Base-by-base conservation (phyloP, 2,329 filamentous ascomycete genomes). In the Dactylellina cionopaga region DNA sequence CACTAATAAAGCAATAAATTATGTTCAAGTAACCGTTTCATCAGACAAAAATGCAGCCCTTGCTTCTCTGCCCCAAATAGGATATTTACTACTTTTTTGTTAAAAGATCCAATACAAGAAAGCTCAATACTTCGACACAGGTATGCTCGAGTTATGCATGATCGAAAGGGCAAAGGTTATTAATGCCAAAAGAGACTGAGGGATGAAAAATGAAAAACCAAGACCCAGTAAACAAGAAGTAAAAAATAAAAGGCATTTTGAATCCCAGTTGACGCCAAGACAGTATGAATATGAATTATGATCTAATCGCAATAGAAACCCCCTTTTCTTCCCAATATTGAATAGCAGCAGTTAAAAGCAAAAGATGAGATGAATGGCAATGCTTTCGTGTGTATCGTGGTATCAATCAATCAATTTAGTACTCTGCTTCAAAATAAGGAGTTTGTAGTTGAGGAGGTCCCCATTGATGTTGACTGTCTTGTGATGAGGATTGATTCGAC, bases 201-300 rank as follows among this genome's bases (percentile, higher is more conserved):
- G 31, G 25, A 5, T 27, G 24, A 31, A 29, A 33, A 54, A 29
- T 31, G 19, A n/a, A 24, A 46, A 56, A 35, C 11, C 37, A 59
- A 31, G 15, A 64, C 43, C 54, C 51, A 46, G 41, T 35, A 46
- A 41, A 43, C 29, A 49, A 35, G 33, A 54, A 44, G 46, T 22
- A 51, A 49, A 47, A 63, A 51, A 66, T n/a, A 49, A 43, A 56
- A 63, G 64, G 19, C 49, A 64, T 65, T 72, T 72, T 72, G 49
- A 72, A 72, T 64, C 68, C 68, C 68, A 72, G 22, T 72, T 64
- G 59, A 72, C 68, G 68, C 68, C 68, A 60, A 72, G 52, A 65
- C 51, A 72, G 58, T 72, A 64, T 72, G 59, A 72, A 25, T 62
- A 59, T 44, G 46, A 51, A 29, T 65, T 24, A 54, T 72, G 59